These are phyloP conservation scores for Metschnikowia dekortorum DNA, from an alignment of 805 yeast species.

Conservation along the genomic window DNA sequence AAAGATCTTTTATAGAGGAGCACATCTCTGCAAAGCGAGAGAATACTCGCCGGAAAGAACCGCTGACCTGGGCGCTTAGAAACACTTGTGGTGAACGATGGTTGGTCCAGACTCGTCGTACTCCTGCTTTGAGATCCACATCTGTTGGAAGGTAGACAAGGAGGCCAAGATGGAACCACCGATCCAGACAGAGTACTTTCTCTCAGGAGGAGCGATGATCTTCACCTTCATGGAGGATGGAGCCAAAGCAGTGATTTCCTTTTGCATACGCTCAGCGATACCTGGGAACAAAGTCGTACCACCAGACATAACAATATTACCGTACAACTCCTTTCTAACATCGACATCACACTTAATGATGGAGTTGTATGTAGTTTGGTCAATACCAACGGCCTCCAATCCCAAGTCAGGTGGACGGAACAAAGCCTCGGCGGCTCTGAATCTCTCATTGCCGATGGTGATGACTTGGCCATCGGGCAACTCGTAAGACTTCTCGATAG, in stretches of 20 bases:
- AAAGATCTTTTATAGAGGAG: constrained; percentile 9
- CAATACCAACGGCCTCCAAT: constrained; percentile 97
- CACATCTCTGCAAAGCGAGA: constrained; percentile 8
- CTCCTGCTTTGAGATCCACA: constrained; percentile 99
- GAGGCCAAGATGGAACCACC: constrained; percentile 99
- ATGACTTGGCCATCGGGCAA: constrained; percentile 99
- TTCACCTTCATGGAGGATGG: constrained; percentile 99
- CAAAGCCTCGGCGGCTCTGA: constrained; percentile 99
- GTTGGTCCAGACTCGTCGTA: constrained; percentile 99
- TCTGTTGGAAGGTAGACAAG: constrained; percentile 99
- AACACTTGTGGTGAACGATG: constrained; percentile 94
- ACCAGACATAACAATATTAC: constrained; percentile 99
- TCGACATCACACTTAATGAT: constrained; percentile 99
- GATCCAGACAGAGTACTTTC: constrained; percentile 99
- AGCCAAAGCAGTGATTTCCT: constrained; percentile 99
- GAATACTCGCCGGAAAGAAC: constrained; percentile 11
- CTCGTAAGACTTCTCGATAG: constrained; percentile 98
- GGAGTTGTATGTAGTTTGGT: constrained; percentile 92
- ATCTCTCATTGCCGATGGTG: constrained; percentile 99
- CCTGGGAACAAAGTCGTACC: constrained; percentile 99
- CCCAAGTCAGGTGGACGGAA: constrained; percentile 95
- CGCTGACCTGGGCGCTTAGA: constrained; percentile 45
- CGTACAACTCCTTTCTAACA: constrained; percentile 97
- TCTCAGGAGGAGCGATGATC: constrained; percentile 98
- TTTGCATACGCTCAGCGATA: constrained; percentile 99